Conservation (phyloP, 805 yeast genomes). For the Candida takata region DNA sequence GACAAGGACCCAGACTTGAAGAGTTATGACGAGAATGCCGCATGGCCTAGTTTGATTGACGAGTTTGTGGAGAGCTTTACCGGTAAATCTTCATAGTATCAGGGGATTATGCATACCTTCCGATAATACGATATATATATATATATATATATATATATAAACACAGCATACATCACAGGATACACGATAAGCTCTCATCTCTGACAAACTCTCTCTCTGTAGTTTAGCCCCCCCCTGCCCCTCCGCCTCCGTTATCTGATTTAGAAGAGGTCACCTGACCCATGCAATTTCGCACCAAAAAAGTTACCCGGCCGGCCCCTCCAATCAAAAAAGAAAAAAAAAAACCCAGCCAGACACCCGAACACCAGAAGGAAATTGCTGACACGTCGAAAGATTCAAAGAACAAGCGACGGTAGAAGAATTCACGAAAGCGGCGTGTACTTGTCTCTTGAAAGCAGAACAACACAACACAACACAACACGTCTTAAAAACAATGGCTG, state of each 20-base stretch:
- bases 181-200: too few species aligned
- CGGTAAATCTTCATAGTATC: too few species aligned
- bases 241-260: too few species aligned
- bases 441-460: not conserved
- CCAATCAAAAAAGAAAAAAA: not conserved
- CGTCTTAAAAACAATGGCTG: conserved; percentile 25
- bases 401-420: not conserved
- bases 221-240: too few species aligned
- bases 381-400: conserved; percentile 2
- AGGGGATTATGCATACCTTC: too few species aligned
- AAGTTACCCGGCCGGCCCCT: not conserved
- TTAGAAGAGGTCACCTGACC: too few species aligned
- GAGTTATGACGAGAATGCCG: conserved; percentile 68
- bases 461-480: too few species aligned
- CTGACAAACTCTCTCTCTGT: too few species aligned
- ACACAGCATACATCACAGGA: conserved; percentile 1
- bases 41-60: conserved; percentile 92
- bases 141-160: too few species aligned
- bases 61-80: conserved; percentile 59
- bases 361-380: not conserved
- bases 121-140: too few species aligned
- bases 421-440: not conserved
- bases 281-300: not conserved
- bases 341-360: conserved; percentile 1
- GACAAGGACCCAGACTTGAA: conserved; percentile 46